phyloP scores from a whole-genome alignment of 257 asterid species.

The Sherardia arvensis region DNA sequence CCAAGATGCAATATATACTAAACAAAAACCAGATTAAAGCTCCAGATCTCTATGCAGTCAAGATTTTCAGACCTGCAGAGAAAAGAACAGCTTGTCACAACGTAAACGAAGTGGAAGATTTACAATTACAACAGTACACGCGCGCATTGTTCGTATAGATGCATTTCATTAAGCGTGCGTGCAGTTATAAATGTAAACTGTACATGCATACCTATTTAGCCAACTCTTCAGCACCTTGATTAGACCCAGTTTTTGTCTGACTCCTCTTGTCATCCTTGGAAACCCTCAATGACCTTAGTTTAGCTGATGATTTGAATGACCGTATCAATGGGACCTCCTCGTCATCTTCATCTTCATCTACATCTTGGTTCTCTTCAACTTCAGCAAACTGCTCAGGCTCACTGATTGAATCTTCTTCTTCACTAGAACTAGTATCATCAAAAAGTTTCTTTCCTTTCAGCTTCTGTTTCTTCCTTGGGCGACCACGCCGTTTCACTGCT shows the following conservation, averaged over 20 bases:
- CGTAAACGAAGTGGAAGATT: no score
- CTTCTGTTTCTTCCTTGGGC: constrained; percentile 65
- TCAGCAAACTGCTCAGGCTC: constrained; percentile 70
- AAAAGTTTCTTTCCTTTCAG: constrained; percentile 74
- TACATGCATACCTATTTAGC: constrained; percentile 59
- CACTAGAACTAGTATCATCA: constrained; percentile 66
- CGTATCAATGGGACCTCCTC: constrained; percentile 55
- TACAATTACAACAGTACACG: neutral
- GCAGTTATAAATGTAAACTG: neutral
- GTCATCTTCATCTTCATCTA: constrained; percentile 24
- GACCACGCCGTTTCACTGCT: constrained; percentile 65
- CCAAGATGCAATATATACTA: neutral
- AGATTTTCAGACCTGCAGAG: neutral
- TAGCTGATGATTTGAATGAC: constrained; percentile 57
- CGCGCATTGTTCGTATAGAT: neutral
- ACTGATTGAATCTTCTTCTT: constrained; percentile 79
- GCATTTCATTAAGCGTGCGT: neutral
- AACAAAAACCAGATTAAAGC: neutral
- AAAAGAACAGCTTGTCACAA: neutral
- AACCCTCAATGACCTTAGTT: constrained; percentile 55
- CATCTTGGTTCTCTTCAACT: constrained; percentile 32
- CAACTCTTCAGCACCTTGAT: constrained; percentile 36
- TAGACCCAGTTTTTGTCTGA: constrained; percentile 29
- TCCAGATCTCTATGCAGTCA: neutral
- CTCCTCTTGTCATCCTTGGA: constrained; percentile 40